phyloP scores from a whole-genome alignment of 139 green algal genomes.

The Haematococcus sp. region DNA sequence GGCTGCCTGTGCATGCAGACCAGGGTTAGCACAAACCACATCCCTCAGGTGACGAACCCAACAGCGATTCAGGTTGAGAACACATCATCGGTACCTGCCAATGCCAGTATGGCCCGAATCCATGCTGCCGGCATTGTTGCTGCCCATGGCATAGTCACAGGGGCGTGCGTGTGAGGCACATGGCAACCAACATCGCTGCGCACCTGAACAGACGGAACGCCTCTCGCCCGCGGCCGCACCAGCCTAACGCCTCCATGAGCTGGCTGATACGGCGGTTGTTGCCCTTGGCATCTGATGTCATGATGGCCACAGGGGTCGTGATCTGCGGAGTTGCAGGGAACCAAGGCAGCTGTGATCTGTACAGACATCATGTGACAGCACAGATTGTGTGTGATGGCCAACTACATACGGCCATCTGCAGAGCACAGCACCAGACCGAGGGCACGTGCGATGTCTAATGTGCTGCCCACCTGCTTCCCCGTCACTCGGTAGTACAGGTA shows the following conservation, averaged over 20 bases:
- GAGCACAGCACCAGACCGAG: too few relatives aligned
- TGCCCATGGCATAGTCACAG: too few relatives aligned
- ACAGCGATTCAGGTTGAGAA: too few relatives aligned
- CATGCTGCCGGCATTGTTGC: too few relatives aligned
- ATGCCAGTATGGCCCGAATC: too few relatives aligned
- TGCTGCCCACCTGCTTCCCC: constrained; percentile 68
- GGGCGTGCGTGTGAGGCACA: too few relatives aligned
- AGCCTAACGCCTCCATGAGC: constrained; percentile 63
- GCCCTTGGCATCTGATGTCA: constrained; percentile 96
- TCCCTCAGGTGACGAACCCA: too few relatives aligned
- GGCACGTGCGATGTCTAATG: too few relatives aligned
- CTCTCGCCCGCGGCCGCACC: constrained; percentile 78
- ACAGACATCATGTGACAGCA: background rate
- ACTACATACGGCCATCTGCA: too few relatives aligned
- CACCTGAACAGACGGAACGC: constrained; percentile 79
- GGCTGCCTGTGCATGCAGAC: constrained; percentile 81
- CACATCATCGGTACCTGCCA: too few relatives aligned
- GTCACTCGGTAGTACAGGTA: constrained; percentile 91
- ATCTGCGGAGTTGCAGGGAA: constrained; percentile 31
- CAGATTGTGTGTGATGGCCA: background rate
- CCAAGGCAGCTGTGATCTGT: background rate
- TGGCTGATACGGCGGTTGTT: constrained; percentile 82
- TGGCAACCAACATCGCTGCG: too few relatives aligned
- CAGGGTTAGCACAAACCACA: too few relatives aligned
- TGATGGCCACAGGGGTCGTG: constrained; percentile 92